A percentile compares a stretch with the other conserved stretches of the same genome.
phyloP scores from a whole-genome alignment of 352 stramenopile genomes.

The Halophytophthora polymorphica region DNA sequence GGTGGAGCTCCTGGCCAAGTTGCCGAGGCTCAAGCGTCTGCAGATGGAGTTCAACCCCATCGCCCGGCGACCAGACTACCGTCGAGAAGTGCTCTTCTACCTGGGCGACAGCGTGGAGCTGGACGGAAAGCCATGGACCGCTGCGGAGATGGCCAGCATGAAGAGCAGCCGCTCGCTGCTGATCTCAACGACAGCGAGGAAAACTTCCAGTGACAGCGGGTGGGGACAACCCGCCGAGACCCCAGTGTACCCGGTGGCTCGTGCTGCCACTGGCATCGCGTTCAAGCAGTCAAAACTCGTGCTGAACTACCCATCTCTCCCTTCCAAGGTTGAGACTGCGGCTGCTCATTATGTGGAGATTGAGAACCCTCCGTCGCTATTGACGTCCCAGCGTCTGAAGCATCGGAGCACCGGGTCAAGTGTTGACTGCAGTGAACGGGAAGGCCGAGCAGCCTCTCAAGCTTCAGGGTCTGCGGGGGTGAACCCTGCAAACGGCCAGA shows the following conservation, averaged over 20 bases:
- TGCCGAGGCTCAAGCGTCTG: conserved; percentile 43
- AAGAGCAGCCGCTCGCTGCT: conserved; percentile 51
- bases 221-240: conserved; percentile 22
- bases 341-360: conserved; percentile 45
- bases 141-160: conserved; percentile 70
- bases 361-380: conserved; percentile 33
- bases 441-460: conserved; percentile 1
- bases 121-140: conserved; percentile 58
- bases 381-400: conserved; percentile 23
- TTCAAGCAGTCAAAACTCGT: conserved; percentile 35
- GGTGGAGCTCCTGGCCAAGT: conserved; percentile 42
- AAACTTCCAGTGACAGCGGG: conserved; percentile 2
- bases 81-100: conserved; percentile 80
- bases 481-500: background rate
- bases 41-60: conserved; percentile 77
- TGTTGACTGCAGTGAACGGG: background rate
- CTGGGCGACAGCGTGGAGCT: conserved; percentile 63
- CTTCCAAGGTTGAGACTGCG: conserved; percentile 10
- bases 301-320: conserved; percentile 37
- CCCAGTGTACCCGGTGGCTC: conserved; percentile 21
- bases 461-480: too few species aligned
- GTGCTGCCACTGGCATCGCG: conserved; percentile 12
- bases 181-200: conserved; percentile 6
- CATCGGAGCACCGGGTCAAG: background rate
- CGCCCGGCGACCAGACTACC: conserved; percentile 64